Conservation (phyloP, 1,284 basidiomycete genomes). For the Phellopilus nigrolimitatus region DNA sequence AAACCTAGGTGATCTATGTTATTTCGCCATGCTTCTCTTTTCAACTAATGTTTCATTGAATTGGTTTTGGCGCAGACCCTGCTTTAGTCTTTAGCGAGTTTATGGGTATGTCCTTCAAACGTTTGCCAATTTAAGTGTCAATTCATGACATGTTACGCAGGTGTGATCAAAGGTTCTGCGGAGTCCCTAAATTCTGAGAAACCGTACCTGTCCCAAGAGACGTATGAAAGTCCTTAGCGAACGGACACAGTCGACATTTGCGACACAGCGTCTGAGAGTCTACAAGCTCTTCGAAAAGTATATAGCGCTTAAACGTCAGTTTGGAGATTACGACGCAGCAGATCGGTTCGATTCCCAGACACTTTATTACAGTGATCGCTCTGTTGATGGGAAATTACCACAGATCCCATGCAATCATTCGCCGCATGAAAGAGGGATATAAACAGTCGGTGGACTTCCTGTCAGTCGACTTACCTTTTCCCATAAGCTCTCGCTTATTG, state of each 20-base stretch:
- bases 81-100: conserved; percentile 65
- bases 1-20: conserved; percentile 40
- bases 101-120: conserved; percentile 44
- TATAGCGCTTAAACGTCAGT: conserved; percentile 39
- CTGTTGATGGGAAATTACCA: too few relatives aligned
- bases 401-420: conserved; percentile 51
- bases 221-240: conserved; percentile 46
- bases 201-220: conserved; percentile 39
- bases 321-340: conserved; percentile 53
- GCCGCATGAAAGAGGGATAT: conserved; percentile 28
- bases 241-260: conserved; percentile 52
- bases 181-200: conserved; percentile 32
- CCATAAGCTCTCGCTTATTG: too few relatives aligned
- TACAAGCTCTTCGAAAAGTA: conserved; percentile 58
- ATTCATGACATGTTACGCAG: conserved; percentile 31
- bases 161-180: conserved; percentile 67
- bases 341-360: conserved; percentile 51
- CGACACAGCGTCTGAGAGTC: conserved; percentile 41
- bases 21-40: not conserved
- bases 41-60: not conserved
- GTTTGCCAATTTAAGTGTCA: not conserved
- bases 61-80: too few relatives aligned
- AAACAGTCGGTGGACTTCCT: conserved; percentile 47
- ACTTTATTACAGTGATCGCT: too few relatives aligned
- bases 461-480: conserved; percentile 34